Conservation (phyloP, 805 yeast genomes). For the Wickerhamiella australiensis region DNA sequence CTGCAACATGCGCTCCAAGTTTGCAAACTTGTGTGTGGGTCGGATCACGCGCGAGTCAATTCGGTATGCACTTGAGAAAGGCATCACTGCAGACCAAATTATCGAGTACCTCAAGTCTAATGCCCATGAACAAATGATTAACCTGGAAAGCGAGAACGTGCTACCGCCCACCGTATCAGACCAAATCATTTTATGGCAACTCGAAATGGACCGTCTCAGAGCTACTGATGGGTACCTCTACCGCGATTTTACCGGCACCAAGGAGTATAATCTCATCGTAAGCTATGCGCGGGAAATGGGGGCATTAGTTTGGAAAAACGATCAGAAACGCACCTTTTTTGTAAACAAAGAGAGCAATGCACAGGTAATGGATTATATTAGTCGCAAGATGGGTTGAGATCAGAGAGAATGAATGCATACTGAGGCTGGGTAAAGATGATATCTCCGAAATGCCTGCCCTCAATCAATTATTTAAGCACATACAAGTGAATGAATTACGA, state of each 20-base stretch:
- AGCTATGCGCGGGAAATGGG: constrained; percentile 86
- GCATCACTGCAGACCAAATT: constrained; percentile 91
- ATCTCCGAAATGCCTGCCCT: no score
- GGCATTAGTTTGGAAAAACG: constrained; percentile 78
- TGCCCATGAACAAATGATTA: constrained; percentile 84
- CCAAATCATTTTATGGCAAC: constrained; percentile 91
- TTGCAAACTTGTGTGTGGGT: constrained; percentile 87
- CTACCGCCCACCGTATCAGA: constrained; percentile 97
- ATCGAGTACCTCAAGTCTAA: constrained; percentile 79
- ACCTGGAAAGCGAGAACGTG: constrained; percentile 37
- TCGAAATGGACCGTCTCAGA: constrained; percentile 84
- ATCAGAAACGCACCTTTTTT: constrained; percentile 57
- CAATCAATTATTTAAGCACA: no score
- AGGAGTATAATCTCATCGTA: constrained; percentile 60
- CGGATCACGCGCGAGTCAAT: constrained; percentile 87
- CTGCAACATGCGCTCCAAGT: constrained; percentile 73
- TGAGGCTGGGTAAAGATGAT: no score
- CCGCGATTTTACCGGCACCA: constrained; percentile 66
- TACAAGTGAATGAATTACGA: no score
- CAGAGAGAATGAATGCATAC: not conserved
- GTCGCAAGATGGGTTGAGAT: constrained; percentile 32
- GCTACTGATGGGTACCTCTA: constrained; percentile 78
- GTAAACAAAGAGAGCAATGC: constrained; percentile 77
- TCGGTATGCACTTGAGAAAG: constrained; percentile 68
- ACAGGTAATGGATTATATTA: constrained; percentile 86